phyloP scores from a whole-genome alignment of 1,139 yeast genomes.

The Debaryomycetaceae sp. region DNA sequence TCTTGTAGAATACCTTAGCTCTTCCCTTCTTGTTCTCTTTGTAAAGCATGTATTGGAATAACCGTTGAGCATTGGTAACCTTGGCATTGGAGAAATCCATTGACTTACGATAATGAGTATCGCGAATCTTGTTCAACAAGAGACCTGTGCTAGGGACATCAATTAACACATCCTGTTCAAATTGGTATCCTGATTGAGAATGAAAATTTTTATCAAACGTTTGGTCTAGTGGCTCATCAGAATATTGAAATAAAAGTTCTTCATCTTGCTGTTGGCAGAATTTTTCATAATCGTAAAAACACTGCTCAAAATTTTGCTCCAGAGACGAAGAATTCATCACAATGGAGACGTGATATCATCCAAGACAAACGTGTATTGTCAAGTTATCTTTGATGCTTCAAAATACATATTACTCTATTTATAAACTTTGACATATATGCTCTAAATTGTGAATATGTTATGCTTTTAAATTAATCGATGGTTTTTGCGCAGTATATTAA shows the following conservation, averaged over 20 bases:
- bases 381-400: neutral
- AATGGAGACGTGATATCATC: neutral
- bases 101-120: neutral
- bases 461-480: neutral
- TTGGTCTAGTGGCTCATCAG: neutral
- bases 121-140: neutral
- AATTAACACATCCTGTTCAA: neutral
- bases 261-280: neutral
- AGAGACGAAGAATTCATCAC: neutral
- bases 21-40: neutral
- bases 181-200: neutral
- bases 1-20: neutral
- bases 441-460: neutral
- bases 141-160: neutral
- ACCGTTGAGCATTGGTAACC: slow-evolving; percentile 1
- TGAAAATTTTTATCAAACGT: neutral
- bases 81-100: slow-evolving; percentile 1
- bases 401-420: too few species aligned
- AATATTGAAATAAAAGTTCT: neutral
- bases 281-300: neutral
- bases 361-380: neutral
- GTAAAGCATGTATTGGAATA: slow-evolving; percentile 1
- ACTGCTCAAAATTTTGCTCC: neutral
- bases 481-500: neutral
- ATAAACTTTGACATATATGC: neutral